Evolutionary conservation across 2,329 filamentous ascomycete genomes (phyloP).

Genomic region (Neofusicoccum sp.): DNA sequence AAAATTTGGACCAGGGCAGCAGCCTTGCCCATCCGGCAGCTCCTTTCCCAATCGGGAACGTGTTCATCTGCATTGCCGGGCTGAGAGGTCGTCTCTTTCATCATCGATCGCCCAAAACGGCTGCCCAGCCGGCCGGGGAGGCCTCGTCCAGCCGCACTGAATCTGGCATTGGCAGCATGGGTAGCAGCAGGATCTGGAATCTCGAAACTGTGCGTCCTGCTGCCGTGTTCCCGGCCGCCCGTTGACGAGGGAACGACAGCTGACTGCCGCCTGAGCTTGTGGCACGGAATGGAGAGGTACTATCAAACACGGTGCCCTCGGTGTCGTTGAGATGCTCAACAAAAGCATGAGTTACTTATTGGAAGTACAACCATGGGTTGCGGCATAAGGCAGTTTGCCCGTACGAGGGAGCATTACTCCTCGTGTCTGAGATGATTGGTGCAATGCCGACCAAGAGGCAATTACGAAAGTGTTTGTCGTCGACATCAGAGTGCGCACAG

Average conservation of each 20-base stretch:
- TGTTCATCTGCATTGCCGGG: neutral
- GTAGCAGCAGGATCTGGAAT: slow-evolving; percentile 15
- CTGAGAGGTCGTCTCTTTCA: neutral
- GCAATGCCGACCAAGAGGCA: slow-evolving; percentile 13
- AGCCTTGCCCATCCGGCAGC: neutral
- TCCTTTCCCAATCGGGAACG: neutral
- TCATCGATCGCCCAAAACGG: slow-evolving; percentile 7
- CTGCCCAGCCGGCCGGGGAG: neutral
- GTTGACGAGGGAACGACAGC: slow-evolving; percentile 14
- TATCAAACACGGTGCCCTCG: slow-evolving; percentile 7
- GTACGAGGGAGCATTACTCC: neutral
- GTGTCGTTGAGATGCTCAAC: slow-evolving; percentile 3
- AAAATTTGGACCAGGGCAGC: neutral
- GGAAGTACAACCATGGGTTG: neutral
- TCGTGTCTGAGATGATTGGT: slow-evolving; percentile 12
- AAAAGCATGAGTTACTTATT: slow-evolving; percentile 3
- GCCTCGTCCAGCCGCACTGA: neutral
- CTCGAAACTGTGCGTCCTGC: slow-evolving; percentile 6
- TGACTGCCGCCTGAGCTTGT: neutral
- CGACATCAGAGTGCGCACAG: neutral
- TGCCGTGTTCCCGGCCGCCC: slow-evolving; percentile 2
- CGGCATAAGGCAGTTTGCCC: slow-evolving; percentile 4
- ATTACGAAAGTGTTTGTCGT: slow-evolving; percentile 14
- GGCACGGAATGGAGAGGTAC: neutral
- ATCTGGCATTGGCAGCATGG: slow-evolving; percentile 9